Evolutionary conservation across 116 monocot genomes (phyloP).

Genomic region (Cymodocea nodosa): DNA sequence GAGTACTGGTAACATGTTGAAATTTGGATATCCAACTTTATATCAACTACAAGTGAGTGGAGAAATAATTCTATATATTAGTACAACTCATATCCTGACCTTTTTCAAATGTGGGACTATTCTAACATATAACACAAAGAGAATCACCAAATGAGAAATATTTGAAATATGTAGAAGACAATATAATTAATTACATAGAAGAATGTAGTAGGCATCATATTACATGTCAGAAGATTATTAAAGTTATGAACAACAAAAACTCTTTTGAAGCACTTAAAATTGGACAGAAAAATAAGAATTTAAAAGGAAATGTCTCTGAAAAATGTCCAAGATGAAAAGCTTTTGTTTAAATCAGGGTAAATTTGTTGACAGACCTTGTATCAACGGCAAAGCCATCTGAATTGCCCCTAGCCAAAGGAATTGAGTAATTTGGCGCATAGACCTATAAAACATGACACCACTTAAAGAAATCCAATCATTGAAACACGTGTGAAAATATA

Average conservation of each 20-base stretch:
- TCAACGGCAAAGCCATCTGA: constrained; percentile 60
- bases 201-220: background rate
- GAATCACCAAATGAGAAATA: no score
- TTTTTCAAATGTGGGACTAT: no score
- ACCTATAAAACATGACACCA: constrained; percentile 22
- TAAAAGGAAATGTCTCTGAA: no score
- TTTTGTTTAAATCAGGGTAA: background rate
- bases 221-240: background rate
- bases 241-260: background rate
- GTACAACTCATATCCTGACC: no score
- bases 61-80: no score
- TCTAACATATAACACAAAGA: no score
- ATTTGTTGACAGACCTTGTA: constrained; percentile 41
- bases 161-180: background rate
- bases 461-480: no score
- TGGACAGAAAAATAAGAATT: background rate
- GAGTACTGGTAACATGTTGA: background rate
- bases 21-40: background rate
- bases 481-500: no score
- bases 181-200: background rate
- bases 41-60: background rate
- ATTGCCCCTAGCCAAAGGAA: constrained; percentile 26
- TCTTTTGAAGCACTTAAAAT: background rate
- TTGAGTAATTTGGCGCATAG: constrained; percentile 61
- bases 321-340: no score